Evolutionary conservation across 176 grass and related monocot species (phyloP).

Genomic region (Chloris gayana): DNA sequence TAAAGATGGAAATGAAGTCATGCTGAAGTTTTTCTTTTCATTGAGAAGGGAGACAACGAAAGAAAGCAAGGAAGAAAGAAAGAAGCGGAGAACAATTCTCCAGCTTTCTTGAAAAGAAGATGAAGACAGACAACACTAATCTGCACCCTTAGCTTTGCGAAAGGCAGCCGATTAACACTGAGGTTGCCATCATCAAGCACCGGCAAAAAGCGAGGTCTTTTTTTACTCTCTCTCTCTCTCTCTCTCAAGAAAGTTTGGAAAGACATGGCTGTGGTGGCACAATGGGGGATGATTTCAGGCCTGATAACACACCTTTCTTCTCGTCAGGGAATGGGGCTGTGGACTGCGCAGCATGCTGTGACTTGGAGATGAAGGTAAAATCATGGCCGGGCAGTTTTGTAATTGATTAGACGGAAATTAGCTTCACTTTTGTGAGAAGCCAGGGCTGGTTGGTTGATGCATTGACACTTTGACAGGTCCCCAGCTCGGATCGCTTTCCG

Average conservation of each 20-base stretch:
- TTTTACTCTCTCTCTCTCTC: neutral
- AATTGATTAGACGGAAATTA: neutral
- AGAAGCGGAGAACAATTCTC: neutral
- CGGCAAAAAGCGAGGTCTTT: neutral
- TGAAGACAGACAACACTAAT: neutral
- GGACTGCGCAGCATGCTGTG: neutral
- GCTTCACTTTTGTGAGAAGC: neutral
- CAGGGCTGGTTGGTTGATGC: neutral
- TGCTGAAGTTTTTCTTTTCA: neutral
- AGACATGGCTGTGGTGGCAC: neutral
- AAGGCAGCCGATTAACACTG: neutral
- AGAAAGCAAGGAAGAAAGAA: neutral
- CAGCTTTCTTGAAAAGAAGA: neutral
- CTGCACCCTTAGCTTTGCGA: neutral
- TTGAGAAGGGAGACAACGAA: neutral
- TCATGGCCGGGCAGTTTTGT: neutral
- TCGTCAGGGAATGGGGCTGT: neutral
- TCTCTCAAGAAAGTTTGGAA: neutral
- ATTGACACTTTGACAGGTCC: neutral
- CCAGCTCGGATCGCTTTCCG: conserved; percentile 13
- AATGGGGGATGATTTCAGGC: no score
- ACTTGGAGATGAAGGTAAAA: conserved; percentile 31
- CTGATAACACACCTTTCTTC: no score
- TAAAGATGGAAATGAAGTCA: neutral
- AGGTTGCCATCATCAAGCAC: neutral